Base-by-base conservation (phyloP, 108 stramenopile species). In the Pelagomonas calceolata region DNA sequence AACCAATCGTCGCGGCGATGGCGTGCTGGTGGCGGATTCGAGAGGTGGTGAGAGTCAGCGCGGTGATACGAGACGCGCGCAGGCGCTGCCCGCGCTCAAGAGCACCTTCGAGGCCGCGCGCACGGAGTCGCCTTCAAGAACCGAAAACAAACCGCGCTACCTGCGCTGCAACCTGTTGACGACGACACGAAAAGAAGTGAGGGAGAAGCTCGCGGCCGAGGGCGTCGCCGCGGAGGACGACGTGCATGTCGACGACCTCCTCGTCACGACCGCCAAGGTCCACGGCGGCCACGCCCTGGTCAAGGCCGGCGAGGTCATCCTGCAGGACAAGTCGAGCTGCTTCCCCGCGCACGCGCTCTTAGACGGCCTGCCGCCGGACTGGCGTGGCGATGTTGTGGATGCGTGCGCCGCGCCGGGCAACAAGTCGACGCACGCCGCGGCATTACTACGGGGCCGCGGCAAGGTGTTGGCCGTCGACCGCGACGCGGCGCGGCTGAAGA, bases 331-430 rank as follows among this genome's bases (percentile, higher is more conserved):
- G 70, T 85, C 87, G 26, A 87, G 85, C 37, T 99, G 98, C 78
- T 95, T 99, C 83, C 89, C 96, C 4, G 95, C 95, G 33, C 76
- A 96, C 29, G 93, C 87, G 32, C 76, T 99, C 75, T 82, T 88
- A 34, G 35, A 74, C 10, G 81, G 77, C 32, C 18, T 34, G 33
- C 32, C 32, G 30, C 68, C 45, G 67, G 0, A 18, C 3, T 45
- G 36, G 64, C 30, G 34, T 36, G 81, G 78, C 31, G 87, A 90
- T 70, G 85, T 84, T 30, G 84, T 99, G 43, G 98, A 99, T 80
- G 98, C 98, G n/a, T 97, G 95, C 76, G 92, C 97, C 21, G 96
- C 98, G 34, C 98, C 98, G 3, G 98, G 98, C 0, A 99, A 98
- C 77, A 99, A 99, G 76, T 97, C 98, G 29, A 87, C 89, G 70